Evolutionary conservation across 352 stramenopile species (phyloP), one percentile per base, ranked within the genome.

Genomic region (Phytopythium delawarense): DNA sequence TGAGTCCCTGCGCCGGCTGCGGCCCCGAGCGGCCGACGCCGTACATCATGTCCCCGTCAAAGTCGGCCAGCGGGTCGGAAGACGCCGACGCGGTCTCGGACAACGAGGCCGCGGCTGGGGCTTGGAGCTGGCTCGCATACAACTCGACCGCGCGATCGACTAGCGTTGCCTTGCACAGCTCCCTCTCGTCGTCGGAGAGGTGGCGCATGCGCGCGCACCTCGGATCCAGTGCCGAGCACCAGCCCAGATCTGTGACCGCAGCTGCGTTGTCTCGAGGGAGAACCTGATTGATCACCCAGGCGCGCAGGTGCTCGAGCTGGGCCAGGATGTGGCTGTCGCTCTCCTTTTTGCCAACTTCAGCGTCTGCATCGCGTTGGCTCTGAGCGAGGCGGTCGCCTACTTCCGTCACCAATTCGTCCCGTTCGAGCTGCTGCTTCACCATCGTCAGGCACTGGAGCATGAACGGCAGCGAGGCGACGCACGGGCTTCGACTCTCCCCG

Each of bases 181-280:
- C 72, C 21, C 70, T 72, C 44, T 76, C 64, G n/a, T 70, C 64
- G 18, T 81, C 76, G 0, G 57, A 65, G 25, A 88, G 23, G 35
- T 86, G 76, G 4, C 70, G 72, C 65, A 84, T 69, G 6, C 71
- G 68, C 23, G 65, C 76, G 32, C 81, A 79, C 7, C 75, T 69
- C 32, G 76, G 76, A 53, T 88, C 78, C 20, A 84, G 49, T 20
- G 70, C 58, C 12, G 74, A 72, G 20, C 76, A 73, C 78, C 78
- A 88, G 18, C 62, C 28, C 8, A 84, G 57, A 16, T 72, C 59
- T 0, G 40, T 39, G 49, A 65, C 69, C 5, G 73, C 23, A 0
- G 37, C 20, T 23, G 62, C 63, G 28, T 69, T 79, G 4, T 39
- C 37, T 23, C 30, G 45, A 55, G 34, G 28, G 63, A 63, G 49